Conservation (phyloP, 1,284 basidiomycete genomes). For the Melampsora americana region DNA sequence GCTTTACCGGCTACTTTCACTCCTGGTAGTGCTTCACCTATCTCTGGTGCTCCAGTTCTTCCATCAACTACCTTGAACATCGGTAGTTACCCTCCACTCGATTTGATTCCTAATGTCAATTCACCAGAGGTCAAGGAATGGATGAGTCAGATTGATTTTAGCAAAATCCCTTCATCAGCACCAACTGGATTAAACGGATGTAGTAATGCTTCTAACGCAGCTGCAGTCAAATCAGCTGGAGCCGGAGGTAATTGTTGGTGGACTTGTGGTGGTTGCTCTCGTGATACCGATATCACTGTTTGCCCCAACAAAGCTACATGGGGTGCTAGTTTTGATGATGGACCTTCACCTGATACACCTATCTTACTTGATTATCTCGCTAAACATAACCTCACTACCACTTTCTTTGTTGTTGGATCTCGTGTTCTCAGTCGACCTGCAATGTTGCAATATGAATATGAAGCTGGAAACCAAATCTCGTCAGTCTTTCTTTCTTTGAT, state of each 20-base stretch:
- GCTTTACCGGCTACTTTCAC: slow-evolving; percentile 61
- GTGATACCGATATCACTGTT: slow-evolving; percentile 67
- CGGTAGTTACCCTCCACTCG: slow-evolving; percentile 67
- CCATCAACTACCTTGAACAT: slow-evolving; percentile 58
- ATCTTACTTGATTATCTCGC: slow-evolving; percentile 66
- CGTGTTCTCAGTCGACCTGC: slow-evolving; percentile 76
- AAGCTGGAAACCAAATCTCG: slow-evolving; percentile 55
- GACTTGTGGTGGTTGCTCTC: slow-evolving; percentile 76
- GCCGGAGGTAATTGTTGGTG: slow-evolving; percentile 69
- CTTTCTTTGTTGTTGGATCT: slow-evolving; percentile 90
- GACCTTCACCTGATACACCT: slow-evolving; percentile 44
- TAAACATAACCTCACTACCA: slow-evolving; percentile 67
- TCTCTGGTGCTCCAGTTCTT: slow-evolving; percentile 65
- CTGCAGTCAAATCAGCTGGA: slow-evolving; percentile 59
- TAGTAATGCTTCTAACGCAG: slow-evolving; percentile 59
- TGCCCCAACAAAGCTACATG: slow-evolving; percentile 78
- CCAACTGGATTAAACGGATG: slow-evolving; percentile 64
- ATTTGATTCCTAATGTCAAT: slow-evolving; percentile 66
- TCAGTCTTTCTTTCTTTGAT: slow-evolving; percentile 48
- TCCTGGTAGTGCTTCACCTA: slow-evolving; percentile 63
- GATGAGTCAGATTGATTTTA: slow-evolving; percentile 60
- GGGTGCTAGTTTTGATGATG: slow-evolving; percentile 59
- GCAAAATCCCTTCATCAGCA: slow-evolving; percentile 58
- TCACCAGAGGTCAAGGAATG: slow-evolving; percentile 69
- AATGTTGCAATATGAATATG: slow-evolving; percentile 77